Conservation (phyloP, 164 flowering plant genomes). For the Nymphaea thermarum region DNA sequence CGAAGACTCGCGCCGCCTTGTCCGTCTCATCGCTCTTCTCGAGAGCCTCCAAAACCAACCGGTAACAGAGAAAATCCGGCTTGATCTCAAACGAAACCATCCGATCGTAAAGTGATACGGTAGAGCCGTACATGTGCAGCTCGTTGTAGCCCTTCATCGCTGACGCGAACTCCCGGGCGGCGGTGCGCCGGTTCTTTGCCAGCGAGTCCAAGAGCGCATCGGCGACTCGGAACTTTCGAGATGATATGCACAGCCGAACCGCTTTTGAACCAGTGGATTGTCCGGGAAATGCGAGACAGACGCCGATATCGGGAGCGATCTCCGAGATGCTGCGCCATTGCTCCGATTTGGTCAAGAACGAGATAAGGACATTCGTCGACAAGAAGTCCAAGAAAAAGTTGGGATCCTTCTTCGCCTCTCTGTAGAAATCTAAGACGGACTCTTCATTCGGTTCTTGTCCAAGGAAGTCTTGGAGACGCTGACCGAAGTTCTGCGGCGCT, state of each 20-base stretch:
- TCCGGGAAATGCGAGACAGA: conserved; percentile 40
- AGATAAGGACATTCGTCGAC: conserved; percentile 33
- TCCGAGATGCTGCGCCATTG: conserved; percentile 38
- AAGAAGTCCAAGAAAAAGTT: conserved; percentile 34
- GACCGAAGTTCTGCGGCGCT: neutral
- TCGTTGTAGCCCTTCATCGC: conserved; percentile 64
- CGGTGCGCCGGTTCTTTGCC: conserved; percentile 16
- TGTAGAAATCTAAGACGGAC: conserved; percentile 33
- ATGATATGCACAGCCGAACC: conserved; percentile 40
- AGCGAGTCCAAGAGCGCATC: conserved; percentile 30
- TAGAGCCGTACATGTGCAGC: conserved; percentile 61
- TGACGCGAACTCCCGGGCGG: conserved; percentile 33
- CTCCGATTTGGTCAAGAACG: conserved; percentile 37
- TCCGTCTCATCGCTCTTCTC: conserved; percentile 25
- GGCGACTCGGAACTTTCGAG: conserved; percentile 44
- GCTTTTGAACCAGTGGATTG: conserved; percentile 29
- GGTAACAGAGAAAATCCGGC: conserved; percentile 33
- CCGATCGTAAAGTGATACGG: conserved; percentile 25
- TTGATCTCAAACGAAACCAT: conserved; percentile 29
- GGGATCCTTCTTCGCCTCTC: conserved; percentile 32
- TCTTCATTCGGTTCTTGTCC: conserved; percentile 26
- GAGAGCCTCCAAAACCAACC: conserved; percentile 52
- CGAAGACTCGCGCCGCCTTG: conserved; percentile 34
- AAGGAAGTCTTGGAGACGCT: neutral
- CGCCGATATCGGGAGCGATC: conserved; percentile 34